Evolutionary conservation across 2,329 filamentous ascomycete genomes (phyloP), one percentile per base, ranked within the genome.

Genomic region (Teratosphaeria zuluensis): DNA sequence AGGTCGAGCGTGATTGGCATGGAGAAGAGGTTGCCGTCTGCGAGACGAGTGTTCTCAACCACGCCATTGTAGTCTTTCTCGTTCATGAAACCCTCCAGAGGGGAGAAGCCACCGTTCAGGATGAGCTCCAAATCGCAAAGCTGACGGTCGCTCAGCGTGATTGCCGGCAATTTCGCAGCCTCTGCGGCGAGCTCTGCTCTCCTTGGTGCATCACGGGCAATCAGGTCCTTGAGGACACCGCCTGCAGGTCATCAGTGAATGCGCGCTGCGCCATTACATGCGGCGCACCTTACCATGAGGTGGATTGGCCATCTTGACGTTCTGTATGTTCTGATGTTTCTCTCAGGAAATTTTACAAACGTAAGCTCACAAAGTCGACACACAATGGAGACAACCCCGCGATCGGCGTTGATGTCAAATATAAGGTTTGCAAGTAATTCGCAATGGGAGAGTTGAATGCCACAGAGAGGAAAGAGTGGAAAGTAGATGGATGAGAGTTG

Each of bases 81-180:
- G 76, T 84, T 96, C 88, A 99, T 88, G 81, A 99, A 99, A 71
- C 92, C 94, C 84, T 99, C 92, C 48, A 99, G 84, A 60, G 94
- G 94, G 65, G 92, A 96, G 81, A 99, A 99, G 65, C 94, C 94
- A 74, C 94, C 94, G 76, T 91, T 97, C 76, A 99, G 86, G 72
- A 99, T 91, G 77, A 99, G 79, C 78, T 99, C 94, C 66, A 99
- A 83, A 82, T 99, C 94, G 78, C 94, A 99, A 55, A 99, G 86
- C 78, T 99, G 94, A 70, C 94, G 87, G 82, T 99, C 94, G 56
- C 84, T 88, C 66, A 99, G 85, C 61, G 88, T 79, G 66, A 99
- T 81, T 42, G 92, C 89, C 42, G 91, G 90, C 53, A 97, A 85
- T 33, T 73, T 87, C 81, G 96, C 92, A 51, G 92, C 89, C 79